phyloP scores from a whole-genome alignment of 2,329 filamentous ascomycete genomes.

The Drechslerella dactyloides region DNA sequence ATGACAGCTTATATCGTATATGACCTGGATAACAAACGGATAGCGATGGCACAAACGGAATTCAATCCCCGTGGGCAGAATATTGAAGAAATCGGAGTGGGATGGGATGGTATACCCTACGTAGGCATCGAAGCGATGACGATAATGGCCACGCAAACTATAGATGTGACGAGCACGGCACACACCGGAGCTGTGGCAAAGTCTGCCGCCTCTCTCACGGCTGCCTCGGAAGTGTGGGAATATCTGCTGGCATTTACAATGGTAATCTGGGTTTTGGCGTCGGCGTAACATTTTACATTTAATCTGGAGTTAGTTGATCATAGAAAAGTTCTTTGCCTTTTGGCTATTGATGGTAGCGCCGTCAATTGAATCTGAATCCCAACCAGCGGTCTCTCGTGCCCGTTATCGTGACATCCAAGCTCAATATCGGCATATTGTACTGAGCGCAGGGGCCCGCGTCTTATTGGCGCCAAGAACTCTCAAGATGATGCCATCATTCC shows the following conservation, averaged over 20 bases:
- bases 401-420: too few species aligned
- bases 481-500: too few species aligned
- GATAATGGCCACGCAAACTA: slow-evolving; percentile 56
- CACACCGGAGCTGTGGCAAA: slow-evolving; percentile 13
- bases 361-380: too few species aligned
- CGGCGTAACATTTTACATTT: too few species aligned
- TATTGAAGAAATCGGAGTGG: slow-evolving; percentile 65
- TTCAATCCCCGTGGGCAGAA: slow-evolving; percentile 64
- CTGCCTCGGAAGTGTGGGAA: neutral
- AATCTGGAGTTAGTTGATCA: too few species aligned
- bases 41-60: slow-evolving; percentile 72
- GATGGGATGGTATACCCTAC: slow-evolving; percentile 62
- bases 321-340: too few species aligned
- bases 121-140: slow-evolving; percentile 63
- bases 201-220: neutral
- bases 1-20: slow-evolving; percentile 76
- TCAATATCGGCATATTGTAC: too few species aligned
- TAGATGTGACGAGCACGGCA: slow-evolving; percentile 28
- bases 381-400: too few species aligned
- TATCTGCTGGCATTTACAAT: neutral
- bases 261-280: neutral
- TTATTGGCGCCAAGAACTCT: too few species aligned
- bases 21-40: slow-evolving; percentile 74
- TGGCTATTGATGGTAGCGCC: too few species aligned
- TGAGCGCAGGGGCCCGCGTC: too few species aligned